Base-by-base conservation (phyloP, 306 rosid species). In the Vigna radiata region DNA sequence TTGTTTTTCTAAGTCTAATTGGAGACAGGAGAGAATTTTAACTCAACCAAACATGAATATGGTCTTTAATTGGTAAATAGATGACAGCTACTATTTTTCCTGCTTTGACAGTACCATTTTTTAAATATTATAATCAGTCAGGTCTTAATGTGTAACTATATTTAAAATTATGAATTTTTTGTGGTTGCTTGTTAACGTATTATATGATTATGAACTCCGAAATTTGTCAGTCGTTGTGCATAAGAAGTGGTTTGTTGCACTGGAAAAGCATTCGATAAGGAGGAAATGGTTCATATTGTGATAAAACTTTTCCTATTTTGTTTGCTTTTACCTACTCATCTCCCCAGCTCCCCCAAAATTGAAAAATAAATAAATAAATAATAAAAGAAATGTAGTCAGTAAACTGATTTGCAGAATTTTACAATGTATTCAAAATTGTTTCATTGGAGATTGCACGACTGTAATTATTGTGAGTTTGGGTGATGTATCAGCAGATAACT, bases 141-240 rank as follows among this genome's bases (percentile, higher is more conserved):
- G 48, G 52, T 68, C 27, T 6, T 44, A 39, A 46, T 67, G 37
- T 10, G 14, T 60, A 29, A 49, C 39, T 6, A 37, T 37, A 59
- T 68, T 65, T 37, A 19, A 63, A 47, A 52, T 53, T 60, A 53
- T 60, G 23, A 62, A 73, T 7, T 15, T 36, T 14, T 33, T 58
- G 18, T 39, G 59, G 61, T 43, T 78, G 44, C 43, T 65, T 44
- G 31, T 72, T 56, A 47, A 66, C 12, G 49, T 37, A 47, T 81
- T 54, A 12, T 31, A 13, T 31, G 25, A 33, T 43, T 68, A 10
- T 63, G 21, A 69, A 70, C 33, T 43, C 10, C 48, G 71, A 67
- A 68, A 33, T 69, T 68, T 70, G 43, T 27, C 44, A 52, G 72
- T 68, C 36, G 36, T 77, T 68, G 54, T 74, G 76, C 85, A 76